Conservation (phyloP, 805 yeast genomes). For the Wickerhamiella nectarea region DNA sequence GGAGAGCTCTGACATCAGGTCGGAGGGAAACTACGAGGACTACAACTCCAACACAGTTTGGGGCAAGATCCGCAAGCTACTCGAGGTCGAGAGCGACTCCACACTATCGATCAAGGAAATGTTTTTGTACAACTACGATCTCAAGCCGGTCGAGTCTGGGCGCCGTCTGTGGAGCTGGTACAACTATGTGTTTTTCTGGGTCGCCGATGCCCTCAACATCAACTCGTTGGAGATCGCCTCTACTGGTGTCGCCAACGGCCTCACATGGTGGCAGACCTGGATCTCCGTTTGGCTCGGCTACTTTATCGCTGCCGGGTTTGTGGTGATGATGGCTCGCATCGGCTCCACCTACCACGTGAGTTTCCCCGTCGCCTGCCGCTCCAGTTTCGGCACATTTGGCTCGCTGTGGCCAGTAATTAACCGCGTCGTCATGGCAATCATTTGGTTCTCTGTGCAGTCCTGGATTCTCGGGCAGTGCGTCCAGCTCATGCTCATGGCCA, state of each 20-base stretch:
- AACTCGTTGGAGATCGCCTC: conserved; percentile 88
- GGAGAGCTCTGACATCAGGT: background rate
- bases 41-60: background rate
- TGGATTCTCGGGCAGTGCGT: conserved; percentile 80
- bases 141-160: conserved; percentile 33
- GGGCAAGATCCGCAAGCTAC: conserved; percentile 3
- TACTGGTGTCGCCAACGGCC: conserved; percentile 63
- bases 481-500: conserved; percentile 57
- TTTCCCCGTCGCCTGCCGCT: conserved; percentile 70
- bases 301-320: conserved; percentile 51
- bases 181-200: conserved; percentile 69
- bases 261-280: conserved; percentile 90
- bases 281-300: conserved; percentile 81
- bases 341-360: conserved; percentile 73
- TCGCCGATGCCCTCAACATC: conserved; percentile 79
- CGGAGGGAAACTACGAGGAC: conserved; percentile 3
- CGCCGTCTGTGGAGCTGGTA: conserved; percentile 81
- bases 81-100: conserved; percentile 24
- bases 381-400: conserved; percentile 79
- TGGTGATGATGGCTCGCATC: conserved; percentile 57
- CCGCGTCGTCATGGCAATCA: conserved; percentile 73
- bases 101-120: conserved; percentile 44
- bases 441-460: conserved; percentile 82
- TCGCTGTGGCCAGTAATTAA: conserved; percentile 79
- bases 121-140: conserved; percentile 60